Evolutionary conservation across 805 yeast species (phyloP).

Genomic region (Candida pini): DNA sequence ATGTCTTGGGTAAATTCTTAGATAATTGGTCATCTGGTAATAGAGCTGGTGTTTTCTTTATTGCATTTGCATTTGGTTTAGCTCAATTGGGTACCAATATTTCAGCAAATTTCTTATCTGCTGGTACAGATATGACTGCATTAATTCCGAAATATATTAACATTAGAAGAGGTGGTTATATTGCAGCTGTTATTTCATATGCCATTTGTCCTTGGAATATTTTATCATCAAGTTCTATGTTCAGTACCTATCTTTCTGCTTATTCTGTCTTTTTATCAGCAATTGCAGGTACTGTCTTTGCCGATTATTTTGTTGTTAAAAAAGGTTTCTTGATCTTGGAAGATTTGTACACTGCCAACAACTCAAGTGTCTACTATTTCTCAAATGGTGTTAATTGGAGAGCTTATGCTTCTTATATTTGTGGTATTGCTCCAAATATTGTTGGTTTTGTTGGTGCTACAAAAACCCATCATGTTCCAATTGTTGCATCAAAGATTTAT

Average conservation of each 20-base stretch:
- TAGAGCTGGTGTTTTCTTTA: conserved; percentile 76
- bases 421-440: conserved; percentile 78
- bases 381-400: conserved; percentile 75
- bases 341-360: conserved; percentile 54
- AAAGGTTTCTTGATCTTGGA: conserved; percentile 61
- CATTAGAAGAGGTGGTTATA: conserved; percentile 75
- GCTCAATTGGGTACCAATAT: conserved; percentile 79
- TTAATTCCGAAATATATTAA: conserved; percentile 56
- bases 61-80: conserved; percentile 62
- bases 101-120: conserved; percentile 64
- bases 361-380: conserved; percentile 50
- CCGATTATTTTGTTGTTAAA: conserved; percentile 68
- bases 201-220: conserved; percentile 83
- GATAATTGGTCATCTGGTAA: conserved; percentile 49
- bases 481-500: conserved; percentile 72
- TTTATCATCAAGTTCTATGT: conserved; percentile 60
- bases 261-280: conserved; percentile 79
- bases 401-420: conserved; percentile 72
- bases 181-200: conserved; percentile 68
- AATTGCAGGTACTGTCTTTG: conserved; percentile 69
- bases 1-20: conserved; percentile 61
- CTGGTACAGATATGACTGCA: conserved; percentile 70
- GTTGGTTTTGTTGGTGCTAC: conserved; percentile 86
- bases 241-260: conserved; percentile 75
- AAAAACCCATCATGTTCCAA: conserved; percentile 62